Evolutionary conservation across 164 flowering plant species (phyloP), one percentile per base, ranked within the genome.

Genomic region (Vitis rupestris): DNA sequence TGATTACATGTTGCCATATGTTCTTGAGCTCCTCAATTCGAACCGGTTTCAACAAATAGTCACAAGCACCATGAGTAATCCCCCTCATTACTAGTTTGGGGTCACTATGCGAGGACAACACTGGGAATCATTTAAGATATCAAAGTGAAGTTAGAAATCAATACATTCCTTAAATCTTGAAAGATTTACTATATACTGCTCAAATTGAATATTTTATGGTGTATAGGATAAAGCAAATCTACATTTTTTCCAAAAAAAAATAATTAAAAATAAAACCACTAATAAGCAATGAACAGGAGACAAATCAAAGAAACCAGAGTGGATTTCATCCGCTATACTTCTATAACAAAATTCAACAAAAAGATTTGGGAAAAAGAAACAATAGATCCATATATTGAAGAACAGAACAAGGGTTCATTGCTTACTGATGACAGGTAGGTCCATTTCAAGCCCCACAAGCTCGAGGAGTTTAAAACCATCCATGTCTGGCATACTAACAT

Each of bases 401-500:
- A 56, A 57, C 16, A 15, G 50, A 44, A 16, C 17, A 58, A 50
- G 2, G 4, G 30, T 68, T 59, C 9, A 47, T 37, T 7, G 37
- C 93, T 80, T 83, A 94, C 98, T 94, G 75, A 94, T 92, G 59
- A 94, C 98, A 44, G 98, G 98, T 47, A 94, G 78, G 83, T 94
- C 96, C 98, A 94, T 91, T 78, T 92, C 97, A 63, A 94, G 93
- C 44, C 97, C 98, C 61, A 94, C 87, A 61, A 81, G 87, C 74
- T 92, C 94, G 57, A 94, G 89, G 59, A 94, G 97, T 84, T 87
- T 90, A 65, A 94, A 90, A 11, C 98, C 98, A 77, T 92, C 97
- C 87, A 92, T 94, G 73, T 92, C 98, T 1, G 98, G 98, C 98
- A 94, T 94, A 47, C 84, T 84, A 12, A 92, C 97, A 80, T 94